Evolutionary conservation across 441 rosid species (phyloP).

Genomic region (Adansonia rubrostipa): DNA sequence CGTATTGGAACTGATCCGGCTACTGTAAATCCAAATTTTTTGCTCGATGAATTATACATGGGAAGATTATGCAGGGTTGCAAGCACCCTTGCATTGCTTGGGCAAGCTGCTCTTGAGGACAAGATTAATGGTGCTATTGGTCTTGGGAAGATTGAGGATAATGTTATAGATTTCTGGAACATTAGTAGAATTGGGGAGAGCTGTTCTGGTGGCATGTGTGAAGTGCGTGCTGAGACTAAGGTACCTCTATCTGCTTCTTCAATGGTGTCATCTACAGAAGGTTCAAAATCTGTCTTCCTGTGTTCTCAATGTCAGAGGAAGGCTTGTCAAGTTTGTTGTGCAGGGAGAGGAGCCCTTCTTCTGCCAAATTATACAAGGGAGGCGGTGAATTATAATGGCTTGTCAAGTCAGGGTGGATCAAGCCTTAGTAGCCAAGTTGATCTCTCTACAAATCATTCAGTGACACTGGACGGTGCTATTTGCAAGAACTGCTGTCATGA

Average conservation of each 20-base stretch:
- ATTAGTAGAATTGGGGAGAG: constrained; percentile 58
- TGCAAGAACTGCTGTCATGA: constrained; percentile 83
- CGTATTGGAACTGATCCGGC: constrained; percentile 95
- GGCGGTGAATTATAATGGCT: constrained; percentile 40
- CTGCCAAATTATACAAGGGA: constrained; percentile 63
- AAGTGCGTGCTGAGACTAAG: constrained; percentile 66
- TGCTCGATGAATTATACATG: constrained; percentile 67
- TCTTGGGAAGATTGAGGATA: constrained; percentile 63
- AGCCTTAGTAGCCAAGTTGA: constrained; percentile 65
- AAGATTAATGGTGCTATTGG: constrained; percentile 79
- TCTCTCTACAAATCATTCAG: constrained; percentile 53
- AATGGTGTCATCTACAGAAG: constrained; percentile 44
- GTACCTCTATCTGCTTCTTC: constrained; percentile 45
- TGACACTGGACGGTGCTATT: constrained; percentile 60
- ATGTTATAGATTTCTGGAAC: constrained; percentile 83
- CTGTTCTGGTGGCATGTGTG: constrained; percentile 74
- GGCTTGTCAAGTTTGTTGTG: constrained; percentile 86
- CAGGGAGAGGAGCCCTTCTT: constrained; percentile 90
- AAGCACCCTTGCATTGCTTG: constrained; percentile 73
- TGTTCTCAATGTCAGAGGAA: constrained; percentile 80
- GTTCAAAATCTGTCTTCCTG: constrained; percentile 51
- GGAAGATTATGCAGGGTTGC: constrained; percentile 79
- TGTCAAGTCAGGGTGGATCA: constrained; percentile 23
- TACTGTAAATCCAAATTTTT: constrained; percentile 83
- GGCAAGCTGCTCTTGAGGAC: constrained; percentile 89